Evolutionary conservation across 73 alveolate genomes (phyloP), one percentile per base, ranked within the genome.

Genomic region (Breviolum minutum): DNA sequence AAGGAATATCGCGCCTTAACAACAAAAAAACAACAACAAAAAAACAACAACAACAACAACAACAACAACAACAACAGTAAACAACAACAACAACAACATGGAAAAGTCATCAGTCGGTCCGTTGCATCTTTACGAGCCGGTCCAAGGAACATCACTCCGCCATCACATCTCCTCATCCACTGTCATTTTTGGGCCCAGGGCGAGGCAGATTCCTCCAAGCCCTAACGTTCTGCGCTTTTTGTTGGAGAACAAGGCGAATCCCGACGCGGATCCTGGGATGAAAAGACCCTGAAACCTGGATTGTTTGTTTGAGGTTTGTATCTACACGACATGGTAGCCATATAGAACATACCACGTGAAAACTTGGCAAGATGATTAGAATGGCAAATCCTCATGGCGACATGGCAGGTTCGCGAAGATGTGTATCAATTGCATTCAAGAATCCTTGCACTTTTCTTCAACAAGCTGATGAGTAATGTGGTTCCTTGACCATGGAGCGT

Each of bases 161-260:
- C 80, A 16, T 30, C n/a, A n/a, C n/a, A n/a, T n/a, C n/a, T n/a
- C n/a, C n/a, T 40, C 3, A 40, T 40, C 54, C 54, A 40, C 54
- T 3, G 54, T 40, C 54, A 40, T 40, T 3, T 3, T 40, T 40
- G 54, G 63, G 7, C 14, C 13, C 97, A 90, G 97, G 97, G 97
- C 97, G 5, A 54, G 97, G 54, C 62, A 74, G 54, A 71, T 90
- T 62, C 69, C 84, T 13, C 82, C 97, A 24, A 60, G 85, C 63
- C 97, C 97, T 11, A 74, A 90, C 32, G 88, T 73, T 60, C 70
- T 90, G 88, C 88, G 88, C 0, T 40, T 90, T 70, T 27, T 90
- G 63, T 32, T 90, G 87, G 97, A 70, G 88, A 70, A 54, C 79
- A 90, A 90, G 63, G 97, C 87, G 11, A 69, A 54, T 61, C 88